A percentile compares a stretch with the other conserved stretches of the same genome.
Conservation (phyloP, 2,329 filamentous ascomycete species). For the Laburnicola sp. region DNA sequence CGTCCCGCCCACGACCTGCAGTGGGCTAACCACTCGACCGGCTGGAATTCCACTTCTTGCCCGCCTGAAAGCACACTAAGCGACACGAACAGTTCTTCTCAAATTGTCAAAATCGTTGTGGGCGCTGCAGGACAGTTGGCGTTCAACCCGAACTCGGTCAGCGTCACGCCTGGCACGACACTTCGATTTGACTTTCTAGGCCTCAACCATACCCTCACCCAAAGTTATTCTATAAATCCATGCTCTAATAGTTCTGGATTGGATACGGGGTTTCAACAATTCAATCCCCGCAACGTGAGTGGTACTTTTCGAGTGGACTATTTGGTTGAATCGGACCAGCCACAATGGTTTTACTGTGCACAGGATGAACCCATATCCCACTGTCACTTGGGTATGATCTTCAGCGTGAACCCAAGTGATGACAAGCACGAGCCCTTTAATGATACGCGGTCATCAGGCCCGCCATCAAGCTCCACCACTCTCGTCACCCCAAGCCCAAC, state of each 20-base stretch:
- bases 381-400: constrained; percentile 11
- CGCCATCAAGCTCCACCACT: background rate
- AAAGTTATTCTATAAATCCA: constrained; percentile 4
- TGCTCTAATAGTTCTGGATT: constrained; percentile 5
- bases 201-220: constrained; percentile 11
- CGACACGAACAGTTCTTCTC: background rate
- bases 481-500: background rate
- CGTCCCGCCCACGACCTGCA: background rate
- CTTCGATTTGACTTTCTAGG: constrained; percentile 14
- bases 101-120: constrained; percentile 10
- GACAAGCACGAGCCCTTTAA: background rate
- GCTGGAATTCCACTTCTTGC: background rate
- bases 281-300: constrained; percentile 7
- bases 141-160: constrained; percentile 11
- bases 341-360: constrained; percentile 15
- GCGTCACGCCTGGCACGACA: constrained; percentile 3
- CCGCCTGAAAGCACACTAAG: background rate
- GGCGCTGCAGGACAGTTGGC: constrained; percentile 7
- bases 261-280: constrained; percentile 11
- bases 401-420: constrained; percentile 10
- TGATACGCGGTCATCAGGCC: background rate
- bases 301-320: constrained; percentile 12
- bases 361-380: constrained; percentile 10
- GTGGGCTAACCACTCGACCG: background rate
- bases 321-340: constrained; percentile 1